A percentile compares a stretch with the other conserved stretches of the same genome.
Evolutionary conservation across 2,329 filamentous ascomycete species (phyloP).

Genomic region (Paracamarosporium sp.): DNA sequence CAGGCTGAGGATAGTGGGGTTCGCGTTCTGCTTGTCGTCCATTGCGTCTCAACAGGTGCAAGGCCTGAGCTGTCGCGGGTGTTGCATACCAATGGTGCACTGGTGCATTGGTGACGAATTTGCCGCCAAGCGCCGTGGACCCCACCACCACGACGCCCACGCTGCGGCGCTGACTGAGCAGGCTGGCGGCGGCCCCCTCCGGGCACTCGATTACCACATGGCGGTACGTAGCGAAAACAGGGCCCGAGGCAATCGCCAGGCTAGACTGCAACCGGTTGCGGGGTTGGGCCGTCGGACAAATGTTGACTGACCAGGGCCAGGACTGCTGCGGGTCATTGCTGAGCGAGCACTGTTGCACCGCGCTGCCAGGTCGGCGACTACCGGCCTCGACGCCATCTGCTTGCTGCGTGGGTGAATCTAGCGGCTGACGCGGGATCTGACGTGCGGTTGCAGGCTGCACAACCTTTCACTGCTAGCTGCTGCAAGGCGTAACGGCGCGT

Average conservation of each 20-base stretch:
- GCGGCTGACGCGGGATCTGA: constrained; percentile 8
- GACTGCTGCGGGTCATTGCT: not conserved
- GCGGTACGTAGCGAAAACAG: not conserved
- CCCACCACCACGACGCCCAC: not conserved
- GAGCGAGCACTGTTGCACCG: not conserved
- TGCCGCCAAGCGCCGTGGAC: not conserved
- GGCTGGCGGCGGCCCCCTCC: not conserved
- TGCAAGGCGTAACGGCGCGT: not conserved
- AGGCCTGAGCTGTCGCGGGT: too few relatives aligned
- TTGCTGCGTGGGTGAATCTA: not conserved
- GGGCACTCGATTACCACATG: not conserved
- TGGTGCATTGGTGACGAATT: not conserved
- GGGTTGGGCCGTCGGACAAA: constrained; percentile 1
- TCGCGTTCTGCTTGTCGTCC: constrained; percentile 73
- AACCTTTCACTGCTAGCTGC: not conserved
- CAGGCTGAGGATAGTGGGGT: constrained; percentile 88
- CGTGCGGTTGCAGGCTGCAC: not conserved
- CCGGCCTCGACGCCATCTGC: not conserved
- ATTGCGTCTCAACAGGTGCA: constrained; percentile 29
- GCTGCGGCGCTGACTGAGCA: not conserved
- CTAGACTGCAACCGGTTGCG: constrained; percentile 3
- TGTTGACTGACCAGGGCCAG: not conserved
- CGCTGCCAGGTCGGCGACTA: constrained; percentile 3
- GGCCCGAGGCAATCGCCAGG: not conserved
- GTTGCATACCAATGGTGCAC: not conserved